phyloP scores from a whole-genome alignment of 2,329 filamentous ascomycete species.

The Venturia nashicola region DNA sequence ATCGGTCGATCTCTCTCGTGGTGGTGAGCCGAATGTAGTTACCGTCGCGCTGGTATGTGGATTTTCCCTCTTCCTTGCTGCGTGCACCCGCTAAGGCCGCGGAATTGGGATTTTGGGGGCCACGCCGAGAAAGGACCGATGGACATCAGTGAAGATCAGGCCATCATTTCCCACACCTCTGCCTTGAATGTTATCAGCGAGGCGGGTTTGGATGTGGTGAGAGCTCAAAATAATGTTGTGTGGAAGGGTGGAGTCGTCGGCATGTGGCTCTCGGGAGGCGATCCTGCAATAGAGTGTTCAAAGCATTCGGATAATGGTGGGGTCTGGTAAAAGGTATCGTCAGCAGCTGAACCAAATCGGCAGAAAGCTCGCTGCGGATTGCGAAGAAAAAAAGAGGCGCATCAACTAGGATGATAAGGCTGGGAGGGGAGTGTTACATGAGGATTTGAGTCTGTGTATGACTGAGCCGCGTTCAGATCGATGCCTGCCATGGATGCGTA shows the following conservation, averaged over 20 bases:
- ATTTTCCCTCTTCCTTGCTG: not conserved
- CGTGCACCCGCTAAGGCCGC: not conserved
- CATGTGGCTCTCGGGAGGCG: conserved; percentile 45
- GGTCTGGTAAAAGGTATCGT: conserved; percentile 39
- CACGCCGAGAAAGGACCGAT: not conserved
- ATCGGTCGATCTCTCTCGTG: not conserved
- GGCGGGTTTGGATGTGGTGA: not conserved
- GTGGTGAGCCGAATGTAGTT: not conserved
- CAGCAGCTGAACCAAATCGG: conserved; percentile 13
- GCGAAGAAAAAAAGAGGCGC: conserved; percentile 17
- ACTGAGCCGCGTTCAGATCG: conserved; percentile 47
- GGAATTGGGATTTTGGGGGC: not conserved
- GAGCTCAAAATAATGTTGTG: not conserved
- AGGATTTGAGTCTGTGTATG: conserved; percentile 57
- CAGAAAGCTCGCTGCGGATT: conserved; percentile 13
- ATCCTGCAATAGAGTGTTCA: conserved; percentile 45
- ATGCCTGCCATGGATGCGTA: conserved; percentile 54
- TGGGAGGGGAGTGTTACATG: conserved; percentile 54
- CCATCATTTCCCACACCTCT: not conserved
- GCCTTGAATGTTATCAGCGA: not conserved
- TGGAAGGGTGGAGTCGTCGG: conserved; percentile 49
- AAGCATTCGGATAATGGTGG: conserved; percentile 65
- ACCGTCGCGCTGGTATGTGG: not conserved
- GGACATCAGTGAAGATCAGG: not conserved
- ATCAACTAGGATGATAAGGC: conserved; percentile 20